Evolutionary conservation across 805 yeast species (phyloP).

Genomic region (Starmerella bombi): DNA sequence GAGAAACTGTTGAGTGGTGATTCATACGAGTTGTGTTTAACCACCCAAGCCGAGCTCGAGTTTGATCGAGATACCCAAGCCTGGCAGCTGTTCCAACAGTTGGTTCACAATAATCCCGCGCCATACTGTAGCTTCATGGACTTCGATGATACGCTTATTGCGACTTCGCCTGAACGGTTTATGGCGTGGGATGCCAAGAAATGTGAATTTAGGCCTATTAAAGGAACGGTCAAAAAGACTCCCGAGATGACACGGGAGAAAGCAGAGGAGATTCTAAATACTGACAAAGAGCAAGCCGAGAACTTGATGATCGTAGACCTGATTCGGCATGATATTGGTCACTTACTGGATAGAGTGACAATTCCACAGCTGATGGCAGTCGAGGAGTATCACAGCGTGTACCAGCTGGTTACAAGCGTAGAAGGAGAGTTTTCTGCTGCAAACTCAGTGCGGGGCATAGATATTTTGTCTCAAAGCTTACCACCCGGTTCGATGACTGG

Average conservation of each 20-base stretch:
- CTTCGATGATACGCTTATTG: conserved; percentile 53
- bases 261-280: conserved; percentile 54
- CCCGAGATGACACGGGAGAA: conserved; percentile 38
- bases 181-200: conserved; percentile 50
- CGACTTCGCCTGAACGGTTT: conserved; percentile 93
- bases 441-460: conserved; percentile 49
- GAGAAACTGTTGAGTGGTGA: conserved; percentile 62
- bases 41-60: conserved; percentile 53
- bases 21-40: conserved; percentile 85
- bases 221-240: conserved; percentile 78
- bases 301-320: conserved; percentile 93
- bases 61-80: conserved; percentile 35
- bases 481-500: conserved; percentile 99
- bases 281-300: conserved; percentile 91
- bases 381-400: conserved; percentile 85
- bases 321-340: conserved; percentile 79
- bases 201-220: conserved; percentile 85
- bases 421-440: conserved; percentile 39
- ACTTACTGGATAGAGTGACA: conserved; percentile 47
- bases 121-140: conserved; percentile 78
- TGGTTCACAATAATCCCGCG: conserved; percentile 69
- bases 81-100: conserved; percentile 69
- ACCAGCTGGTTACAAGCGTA: conserved; percentile 81
- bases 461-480: conserved; percentile 58
- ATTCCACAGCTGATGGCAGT: conserved; percentile 77